A percentile compares a stretch with the other conserved stretches of the same genome.
Evolutionary conservation across 306 rosid species (phyloP).

Genomic region (Rosa chinensis): DNA sequence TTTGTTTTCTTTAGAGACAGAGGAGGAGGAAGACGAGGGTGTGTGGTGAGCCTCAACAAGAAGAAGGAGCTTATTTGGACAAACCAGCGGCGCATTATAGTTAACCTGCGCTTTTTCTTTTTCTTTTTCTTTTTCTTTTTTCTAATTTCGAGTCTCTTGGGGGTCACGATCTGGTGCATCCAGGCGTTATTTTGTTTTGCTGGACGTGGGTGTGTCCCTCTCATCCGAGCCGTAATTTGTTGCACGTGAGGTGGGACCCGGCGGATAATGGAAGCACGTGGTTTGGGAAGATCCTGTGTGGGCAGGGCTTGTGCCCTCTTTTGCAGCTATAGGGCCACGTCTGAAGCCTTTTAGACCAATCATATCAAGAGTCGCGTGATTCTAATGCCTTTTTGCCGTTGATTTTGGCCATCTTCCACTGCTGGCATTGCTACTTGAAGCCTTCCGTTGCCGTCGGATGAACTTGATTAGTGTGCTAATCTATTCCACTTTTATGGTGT

Average conservation of each 20-base stretch:
- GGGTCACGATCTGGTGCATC: neutral
- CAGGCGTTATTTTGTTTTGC: neutral
- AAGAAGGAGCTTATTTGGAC: conserved; percentile 37
- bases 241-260: conserved; percentile 13
- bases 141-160: neutral
- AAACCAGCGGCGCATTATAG: conserved; percentile 38
- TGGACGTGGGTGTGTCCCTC: neutral
- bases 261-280: neutral
- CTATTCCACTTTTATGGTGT: neutral
- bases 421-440: neutral
- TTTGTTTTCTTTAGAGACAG: neutral
- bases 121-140: neutral
- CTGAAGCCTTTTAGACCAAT: neutral
- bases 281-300: neutral
- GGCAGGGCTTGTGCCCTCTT: neutral
- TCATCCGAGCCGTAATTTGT: no score
- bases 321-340: conserved; percentile 5
- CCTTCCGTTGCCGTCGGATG: neutral
- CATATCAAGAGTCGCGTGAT: conserved; percentile 2
- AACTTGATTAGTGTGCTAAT: neutral
- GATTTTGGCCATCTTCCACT: neutral
- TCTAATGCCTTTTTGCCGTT: conserved; percentile 5
- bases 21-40: conserved; percentile 14
- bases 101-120: conserved; percentile 30
- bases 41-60: conserved; percentile 31